Evolutionary conservation across 2,329 filamentous ascomycete genomes (phyloP).

Genomic region (Arthrobotrys entomopaga): DNA sequence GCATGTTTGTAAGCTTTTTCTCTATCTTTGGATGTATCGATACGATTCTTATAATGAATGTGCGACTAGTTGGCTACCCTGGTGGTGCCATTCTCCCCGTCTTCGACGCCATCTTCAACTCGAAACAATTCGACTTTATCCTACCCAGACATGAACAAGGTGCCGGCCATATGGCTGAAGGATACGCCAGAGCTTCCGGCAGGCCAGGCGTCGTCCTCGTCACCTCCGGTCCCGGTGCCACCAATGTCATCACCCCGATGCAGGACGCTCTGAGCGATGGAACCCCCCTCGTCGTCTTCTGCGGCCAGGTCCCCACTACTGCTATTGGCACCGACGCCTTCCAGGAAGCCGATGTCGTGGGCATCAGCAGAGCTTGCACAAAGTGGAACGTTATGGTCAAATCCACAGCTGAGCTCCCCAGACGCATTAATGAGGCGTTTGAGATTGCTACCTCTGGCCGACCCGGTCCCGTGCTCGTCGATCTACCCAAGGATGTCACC

Average conservation of each 20-base stretch:
- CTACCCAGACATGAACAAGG: slow-evolving; percentile 96
- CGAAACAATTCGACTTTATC: slow-evolving; percentile 94
- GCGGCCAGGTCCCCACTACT: slow-evolving; percentile 87
- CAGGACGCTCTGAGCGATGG: slow-evolving; percentile 95
- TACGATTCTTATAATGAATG: background rate
- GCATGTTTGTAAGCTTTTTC: slow-evolving; percentile 81
- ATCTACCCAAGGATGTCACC: slow-evolving; percentile 95
- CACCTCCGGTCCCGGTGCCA: slow-evolving; percentile 94
- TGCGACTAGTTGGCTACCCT: slow-evolving; percentile 78
- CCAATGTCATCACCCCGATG: slow-evolving; percentile 95
- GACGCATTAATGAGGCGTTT: slow-evolving; percentile 96
- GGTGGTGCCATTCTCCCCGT: slow-evolving; percentile 96
- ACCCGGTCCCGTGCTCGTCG: slow-evolving; percentile 92
- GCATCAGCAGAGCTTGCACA: slow-evolving; percentile 92
- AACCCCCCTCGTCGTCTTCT: slow-evolving; percentile 95
- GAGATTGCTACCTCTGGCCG: slow-evolving; percentile 95
- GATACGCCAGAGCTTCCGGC: slow-evolving; percentile 91
- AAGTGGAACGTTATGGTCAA: slow-evolving; percentile 99
- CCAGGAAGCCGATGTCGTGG: slow-evolving; percentile 93
- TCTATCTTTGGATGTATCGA: background rate
- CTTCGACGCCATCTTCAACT: slow-evolving; percentile 99
- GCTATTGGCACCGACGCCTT: slow-evolving; percentile 96
- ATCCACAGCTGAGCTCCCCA: slow-evolving; percentile 89
- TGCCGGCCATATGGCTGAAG: slow-evolving; percentile 97
- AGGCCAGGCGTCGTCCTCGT: slow-evolving; percentile 96